Base-by-base conservation (phyloP, 768 basidiomycete species). In the Hericium rajendrae region DNA sequence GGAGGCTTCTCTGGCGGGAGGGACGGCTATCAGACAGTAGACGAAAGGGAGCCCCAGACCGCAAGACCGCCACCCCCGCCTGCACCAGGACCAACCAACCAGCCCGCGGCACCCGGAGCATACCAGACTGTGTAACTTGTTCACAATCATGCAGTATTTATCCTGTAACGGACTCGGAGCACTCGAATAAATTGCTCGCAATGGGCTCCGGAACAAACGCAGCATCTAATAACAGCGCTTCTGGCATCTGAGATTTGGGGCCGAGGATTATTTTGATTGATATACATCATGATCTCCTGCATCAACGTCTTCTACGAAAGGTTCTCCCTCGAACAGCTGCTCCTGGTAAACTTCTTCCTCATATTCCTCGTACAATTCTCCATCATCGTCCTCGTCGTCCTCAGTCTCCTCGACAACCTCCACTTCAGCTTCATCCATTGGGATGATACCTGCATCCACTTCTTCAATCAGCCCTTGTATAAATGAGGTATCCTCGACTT, bases 11-110 rank as follows among this genome's bases (percentile, higher is more conserved):
- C 70, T 3, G 60, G 65, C 28, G 66, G 65, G 22, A 51, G 68
- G 40, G 70, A 70, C 6, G 73, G 72, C 11, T 74, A 74, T 54
- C 73, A 75, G 59, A 63, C 66, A 20, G 71, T 72, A 11, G 71
- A 70, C 48, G 72, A 69, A 53, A 58, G 68, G 16, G 62, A 62
- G 37, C 62, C 59, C 11, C 54, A 62, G 20, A 51, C 58, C 8
- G 67, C 67, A 38, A 60, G 64, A 32, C 64, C 67, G 40, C 63
- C 64, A 26, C 57, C 60, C 40, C 62, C 70, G 20, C 56, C 60
- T 18, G 50, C 65, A 16, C 62, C 65, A 18, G 37, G 64, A 15
- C 59, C 61, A 32, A 50, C 54, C 16, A 52, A 59, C 38, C 63
- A 64, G 15, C 61, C 62, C 39, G 50, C 60, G 6, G 63, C 68